Base-by-base conservation (phyloP, 495 filamentous ascomycete genomes). In the Penicillium fimorum region DNA sequence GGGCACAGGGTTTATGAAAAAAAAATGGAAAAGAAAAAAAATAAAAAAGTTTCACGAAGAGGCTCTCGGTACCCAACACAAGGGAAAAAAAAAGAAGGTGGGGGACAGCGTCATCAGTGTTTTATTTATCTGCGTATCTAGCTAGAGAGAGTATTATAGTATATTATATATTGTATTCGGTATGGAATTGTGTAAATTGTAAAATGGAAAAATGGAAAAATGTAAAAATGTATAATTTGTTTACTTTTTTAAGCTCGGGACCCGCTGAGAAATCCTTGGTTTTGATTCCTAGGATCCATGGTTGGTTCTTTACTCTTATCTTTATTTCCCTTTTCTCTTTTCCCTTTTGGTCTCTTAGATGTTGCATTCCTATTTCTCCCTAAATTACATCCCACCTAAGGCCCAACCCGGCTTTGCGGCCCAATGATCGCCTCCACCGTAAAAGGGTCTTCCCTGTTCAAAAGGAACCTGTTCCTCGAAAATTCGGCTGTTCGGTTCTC, bases 41-140 rank as follows among this genome's bases (percentile, higher is more conserved):
- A 44, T 32, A 33, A 43, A 44, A 60, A 60, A 40, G 62, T 62
- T 59, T 54, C 59, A 65, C 59, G 59, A 65, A 52, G 60, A 63
- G 56, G 62, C 62, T 64, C 62, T 55, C 58, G 62, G 62, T 65
- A 62, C 63, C 63, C 63, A 65, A 65, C 60, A 50, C 35, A 52
- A 51, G 46, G 25, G n/a, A 9, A 42, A 54, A 62, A 55, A 55
- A 50, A 50, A 18, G 48, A 47, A 27, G 48, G 53, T 54, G 58
- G 52, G 54, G 50, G 50, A 41, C 15, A 33, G 20, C 25, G 47
- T 55, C 59, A 54, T 59, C 47, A 59, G 22, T 46, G 24, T 42
- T 29, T 53, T 53, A 53, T 33, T 10, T 44, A 43, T 44, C n/a
- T 18, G 44, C 18, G 5, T 37, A n/a, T 41, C 15, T 35, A 35